phyloP scores from a whole-genome alignment of 176 grass and related monocot genomes.

The Chrysopogon serrulatus region DNA sequence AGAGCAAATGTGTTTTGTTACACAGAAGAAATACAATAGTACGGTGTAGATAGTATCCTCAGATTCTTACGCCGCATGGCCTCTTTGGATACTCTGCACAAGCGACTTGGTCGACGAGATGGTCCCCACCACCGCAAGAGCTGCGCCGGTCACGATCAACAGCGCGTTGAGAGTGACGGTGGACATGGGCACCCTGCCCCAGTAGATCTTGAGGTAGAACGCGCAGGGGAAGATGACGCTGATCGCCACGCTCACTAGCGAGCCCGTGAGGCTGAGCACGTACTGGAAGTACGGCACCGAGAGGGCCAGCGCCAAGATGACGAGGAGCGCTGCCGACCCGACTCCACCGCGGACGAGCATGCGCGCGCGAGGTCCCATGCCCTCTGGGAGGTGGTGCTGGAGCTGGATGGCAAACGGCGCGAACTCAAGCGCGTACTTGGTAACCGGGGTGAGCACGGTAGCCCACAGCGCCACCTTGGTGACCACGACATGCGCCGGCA shows the following conservation, averaged over 20 bases:
- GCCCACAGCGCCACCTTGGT: constrained; percentile 77
- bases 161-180: constrained; percentile 31
- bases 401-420: constrained; percentile 69
- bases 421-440: constrained; percentile 89
- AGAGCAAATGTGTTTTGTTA: not conserved
- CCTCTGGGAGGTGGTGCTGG: constrained; percentile 37
- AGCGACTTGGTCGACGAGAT: constrained; percentile 58
- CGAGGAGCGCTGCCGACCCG: constrained; percentile 46
- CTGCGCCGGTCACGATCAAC: constrained; percentile 38
- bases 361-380: constrained; percentile 25
- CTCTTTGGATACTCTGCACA: constrained; percentile 50
- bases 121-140: constrained; percentile 44
- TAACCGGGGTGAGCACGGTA: constrained; percentile 76
- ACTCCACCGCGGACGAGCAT: constrained; percentile 36
- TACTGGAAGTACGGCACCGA: constrained; percentile 66
- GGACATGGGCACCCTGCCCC: constrained; percentile 2
- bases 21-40: not conserved
- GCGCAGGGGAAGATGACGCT: constrained; percentile 56
- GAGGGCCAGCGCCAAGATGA: constrained; percentile 67
- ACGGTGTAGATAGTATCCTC: not conserved
- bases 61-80: constrained; percentile 21
- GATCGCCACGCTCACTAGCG: constrained; percentile 61
- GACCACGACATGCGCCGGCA: constrained; percentile 45
- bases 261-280: constrained; percentile 78
- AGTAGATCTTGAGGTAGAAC: constrained; percentile 72